These are phyloP conservation scores for Penicillium sp. DNA, from an alignment of 2,329 filamentous ascomycete species.

Conservation along the genomic window DNA sequence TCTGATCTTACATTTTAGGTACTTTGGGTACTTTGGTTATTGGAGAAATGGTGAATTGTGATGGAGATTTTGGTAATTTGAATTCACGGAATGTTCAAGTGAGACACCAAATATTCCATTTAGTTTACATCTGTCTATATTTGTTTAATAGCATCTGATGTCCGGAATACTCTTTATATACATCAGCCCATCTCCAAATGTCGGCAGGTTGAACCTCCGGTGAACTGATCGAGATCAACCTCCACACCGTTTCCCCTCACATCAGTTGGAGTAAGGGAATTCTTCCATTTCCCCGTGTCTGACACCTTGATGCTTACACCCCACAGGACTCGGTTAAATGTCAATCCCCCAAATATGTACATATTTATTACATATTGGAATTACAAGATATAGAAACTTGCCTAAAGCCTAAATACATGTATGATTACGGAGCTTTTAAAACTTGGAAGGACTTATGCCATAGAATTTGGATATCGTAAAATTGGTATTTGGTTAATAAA, in stretches of 20 bases:
- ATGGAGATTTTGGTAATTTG: background rate
- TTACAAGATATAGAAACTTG: background rate
- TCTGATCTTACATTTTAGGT: background rate
- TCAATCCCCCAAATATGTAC: background rate
- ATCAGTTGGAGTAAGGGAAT: constrained; percentile 27
- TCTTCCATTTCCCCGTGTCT: background rate
- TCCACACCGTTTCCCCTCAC: constrained; percentile 30
- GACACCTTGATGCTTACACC: background rate
- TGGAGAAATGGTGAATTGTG: background rate
- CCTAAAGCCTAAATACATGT: no score
- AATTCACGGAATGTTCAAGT: background rate
- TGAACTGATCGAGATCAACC: constrained; percentile 23
- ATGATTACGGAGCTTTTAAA: background rate
- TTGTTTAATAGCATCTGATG: no score
- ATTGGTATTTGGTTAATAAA: constrained; percentile 13
- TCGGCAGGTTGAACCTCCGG: constrained; percentile 13
- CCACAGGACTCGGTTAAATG: constrained; percentile 11
- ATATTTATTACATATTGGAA: background rate
- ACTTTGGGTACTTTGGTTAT: no score
- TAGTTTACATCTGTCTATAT: no score
- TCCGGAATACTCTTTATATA: background rate
- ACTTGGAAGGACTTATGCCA: background rate
- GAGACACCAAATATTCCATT: background rate
- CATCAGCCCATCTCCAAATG: constrained; percentile 4
- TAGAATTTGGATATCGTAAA: constrained; percentile 1